Percentiles rank a stretch among this genome's conserved stretches.
Evolutionary conservation across 1,284 basidiomycete species (phyloP).

Genomic region (Schizophyllum amplum): DNA sequence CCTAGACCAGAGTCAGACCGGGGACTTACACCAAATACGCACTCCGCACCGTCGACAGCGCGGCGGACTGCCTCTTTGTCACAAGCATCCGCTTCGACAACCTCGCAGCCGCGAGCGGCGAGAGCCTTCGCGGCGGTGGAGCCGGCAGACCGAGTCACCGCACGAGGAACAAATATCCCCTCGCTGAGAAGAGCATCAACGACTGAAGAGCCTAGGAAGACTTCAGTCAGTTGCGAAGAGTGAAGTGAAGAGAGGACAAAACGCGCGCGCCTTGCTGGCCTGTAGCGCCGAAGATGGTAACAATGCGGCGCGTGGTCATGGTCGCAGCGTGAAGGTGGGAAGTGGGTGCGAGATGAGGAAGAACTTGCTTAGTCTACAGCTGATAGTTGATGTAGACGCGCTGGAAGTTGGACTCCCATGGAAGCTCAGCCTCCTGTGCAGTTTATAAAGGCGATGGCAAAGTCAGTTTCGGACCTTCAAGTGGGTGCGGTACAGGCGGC

Average conservation of each 20-base stretch:
- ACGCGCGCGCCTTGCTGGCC: slow-evolving; percentile 1
- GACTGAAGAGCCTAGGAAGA: slow-evolving; percentile 4
- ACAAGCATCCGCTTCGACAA: slow-evolving; percentile 21
- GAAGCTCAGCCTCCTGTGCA: too few species aligned
- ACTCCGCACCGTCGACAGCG: slow-evolving; percentile 27
- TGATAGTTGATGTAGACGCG: too few species aligned
- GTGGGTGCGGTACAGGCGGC: too few species aligned
- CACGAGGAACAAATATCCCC: slow-evolving; percentile 8
- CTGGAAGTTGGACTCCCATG: too few species aligned
- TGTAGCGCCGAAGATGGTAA: slow-evolving; percentile 7
- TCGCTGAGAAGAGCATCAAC: slow-evolving; percentile 6
- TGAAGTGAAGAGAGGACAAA: background rate
- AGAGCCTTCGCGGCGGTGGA: slow-evolving; percentile 3
- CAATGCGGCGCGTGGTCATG: background rate
- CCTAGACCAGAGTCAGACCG: background rate
- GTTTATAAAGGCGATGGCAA: too few species aligned
- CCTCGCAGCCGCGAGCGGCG: slow-evolving; percentile 6
- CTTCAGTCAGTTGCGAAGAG: background rate
- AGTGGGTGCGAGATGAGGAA: too few species aligned
- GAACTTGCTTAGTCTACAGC: too few species aligned
- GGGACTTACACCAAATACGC: slow-evolving; percentile 28
- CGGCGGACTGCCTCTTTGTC: slow-evolving; percentile 21
- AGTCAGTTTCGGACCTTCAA: too few species aligned
- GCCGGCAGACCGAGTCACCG: slow-evolving; percentile 8
- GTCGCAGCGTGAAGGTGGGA: too few species aligned